Conservation (phyloP, 2,329 filamentous ascomycete genomes). For the Neofusicoccum umdonicola region DNA sequence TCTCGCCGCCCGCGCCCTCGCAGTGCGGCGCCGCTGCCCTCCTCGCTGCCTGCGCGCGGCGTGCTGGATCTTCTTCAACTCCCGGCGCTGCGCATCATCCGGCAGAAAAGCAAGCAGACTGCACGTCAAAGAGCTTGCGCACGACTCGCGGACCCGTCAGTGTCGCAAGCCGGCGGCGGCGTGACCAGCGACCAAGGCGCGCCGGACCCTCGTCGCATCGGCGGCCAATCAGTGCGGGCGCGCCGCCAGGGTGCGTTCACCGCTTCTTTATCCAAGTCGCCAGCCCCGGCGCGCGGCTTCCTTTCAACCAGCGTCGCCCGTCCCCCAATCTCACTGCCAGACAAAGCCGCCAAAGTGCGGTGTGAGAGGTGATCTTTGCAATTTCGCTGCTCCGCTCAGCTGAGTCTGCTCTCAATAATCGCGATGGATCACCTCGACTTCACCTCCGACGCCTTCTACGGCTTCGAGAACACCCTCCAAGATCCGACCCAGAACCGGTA, state of each 20-base stretch:
- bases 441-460: constrained; percentile 17
- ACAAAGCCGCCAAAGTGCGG: constrained; percentile 17
- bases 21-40: not conserved
- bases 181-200: constrained; percentile 14
- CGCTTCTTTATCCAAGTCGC: constrained; percentile 16
- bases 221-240: constrained; percentile 9
- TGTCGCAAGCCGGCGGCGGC: constrained; percentile 9
- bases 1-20: not conserved
- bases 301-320: constrained; percentile 14
- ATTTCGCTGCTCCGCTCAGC: constrained; percentile 17
- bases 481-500: constrained; percentile 17
- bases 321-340: constrained; percentile 14
- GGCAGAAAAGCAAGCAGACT: constrained; percentile 13
- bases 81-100: constrained; percentile 9
- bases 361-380: constrained; percentile 19
- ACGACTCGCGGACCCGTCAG: constrained; percentile 11
- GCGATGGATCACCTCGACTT: constrained; percentile 19
- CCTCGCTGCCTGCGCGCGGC: not conserved
- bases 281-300: constrained; percentile 16
- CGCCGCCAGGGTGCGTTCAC: constrained; percentile 15
- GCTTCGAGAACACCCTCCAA: constrained; percentile 9
- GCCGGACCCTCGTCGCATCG: constrained; percentile 12
- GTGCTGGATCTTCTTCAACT: constrained; percentile 7
- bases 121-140: constrained; percentile 14
- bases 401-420: constrained; percentile 13